phyloP scores from a whole-genome alignment of 106 monocot genomes.

The Alisma plantagoaquatica region DNA sequence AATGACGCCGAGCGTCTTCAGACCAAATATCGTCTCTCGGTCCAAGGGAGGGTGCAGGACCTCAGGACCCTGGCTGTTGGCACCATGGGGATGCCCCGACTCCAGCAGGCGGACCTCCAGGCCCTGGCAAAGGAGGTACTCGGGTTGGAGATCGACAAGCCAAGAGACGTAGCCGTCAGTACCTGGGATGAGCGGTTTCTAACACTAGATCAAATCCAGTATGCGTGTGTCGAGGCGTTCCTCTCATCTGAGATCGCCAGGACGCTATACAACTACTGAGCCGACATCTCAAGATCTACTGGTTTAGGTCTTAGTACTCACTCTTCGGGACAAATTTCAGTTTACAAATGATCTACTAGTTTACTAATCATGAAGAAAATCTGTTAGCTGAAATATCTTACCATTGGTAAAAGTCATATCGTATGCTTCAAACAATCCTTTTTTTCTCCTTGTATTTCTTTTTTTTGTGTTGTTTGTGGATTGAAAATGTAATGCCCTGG shows the following conservation, averaged over 20 bases:
- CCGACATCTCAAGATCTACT: too few species aligned
- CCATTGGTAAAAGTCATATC: too few species aligned
- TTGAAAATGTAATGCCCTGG: too few species aligned
- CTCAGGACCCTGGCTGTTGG: constrained; percentile 25
- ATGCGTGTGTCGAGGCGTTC: constrained; percentile 46
- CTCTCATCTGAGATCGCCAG: constrained; percentile 48
- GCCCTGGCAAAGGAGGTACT: constrained; percentile 25
- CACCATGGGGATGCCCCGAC: constrained; percentile 10
- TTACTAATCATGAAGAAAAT: too few species aligned
- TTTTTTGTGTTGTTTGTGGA: too few species aligned
- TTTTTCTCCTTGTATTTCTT: too few species aligned
- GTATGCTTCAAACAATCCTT: too few species aligned
- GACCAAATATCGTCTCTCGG: constrained; percentile 6
- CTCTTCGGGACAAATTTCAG: too few species aligned
- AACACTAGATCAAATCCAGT: constrained; percentile 22
- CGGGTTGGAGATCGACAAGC: constrained; percentile 24
- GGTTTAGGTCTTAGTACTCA: too few species aligned
- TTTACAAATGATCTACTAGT: too few species aligned
- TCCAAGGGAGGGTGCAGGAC: constrained; percentile 15
- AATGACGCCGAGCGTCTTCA: constrained; percentile 27
- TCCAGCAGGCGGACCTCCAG: constrained; percentile 27
- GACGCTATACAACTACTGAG: too few species aligned
- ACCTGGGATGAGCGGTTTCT: constrained; percentile 25
- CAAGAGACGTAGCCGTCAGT: constrained; percentile 25
- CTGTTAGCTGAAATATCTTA: too few species aligned